phyloP scores from a whole-genome alignment of 805 yeast genomes.

The Kodamaea kaohsiungensis region DNA sequence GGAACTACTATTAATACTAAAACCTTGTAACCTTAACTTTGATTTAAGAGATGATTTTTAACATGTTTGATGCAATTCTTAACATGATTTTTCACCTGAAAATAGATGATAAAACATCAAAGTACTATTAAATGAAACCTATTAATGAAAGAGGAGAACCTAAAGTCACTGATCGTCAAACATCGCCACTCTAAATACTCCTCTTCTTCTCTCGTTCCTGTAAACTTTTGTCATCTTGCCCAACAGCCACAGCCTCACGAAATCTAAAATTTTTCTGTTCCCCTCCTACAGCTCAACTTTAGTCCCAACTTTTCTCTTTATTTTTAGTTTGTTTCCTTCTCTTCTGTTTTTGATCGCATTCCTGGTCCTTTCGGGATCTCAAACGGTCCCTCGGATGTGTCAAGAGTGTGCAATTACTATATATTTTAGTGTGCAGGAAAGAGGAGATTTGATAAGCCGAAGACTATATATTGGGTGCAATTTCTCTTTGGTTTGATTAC shows the following conservation, averaged over 20 bases:
- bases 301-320: slow-evolving; percentile 4
- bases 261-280: background rate
- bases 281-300: background rate
- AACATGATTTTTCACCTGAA: background rate
- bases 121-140: background rate
- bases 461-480: background rate
- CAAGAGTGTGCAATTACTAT: background rate
- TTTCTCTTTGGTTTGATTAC: background rate
- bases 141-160: background rate
- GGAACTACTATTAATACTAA: background rate
- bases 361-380: background rate
- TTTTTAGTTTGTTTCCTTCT: background rate
- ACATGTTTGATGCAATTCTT: background rate
- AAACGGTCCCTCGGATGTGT: slow-evolving; percentile 7
- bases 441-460: background rate
- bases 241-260: background rate
- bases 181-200: background rate
- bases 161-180: background rate
- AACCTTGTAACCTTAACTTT: background rate
- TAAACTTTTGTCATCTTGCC: background rate
- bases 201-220: background rate
- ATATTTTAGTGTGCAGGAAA: slow-evolving; percentile 1
- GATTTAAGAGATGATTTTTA: background rate
- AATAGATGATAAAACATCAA: no score
- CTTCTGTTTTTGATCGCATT: background rate